Evolutionary conservation across 1,139 yeast species (phyloP), one percentile per base, ranked within the genome.

Genomic region (Hanseniaspora gamundiae): DNA sequence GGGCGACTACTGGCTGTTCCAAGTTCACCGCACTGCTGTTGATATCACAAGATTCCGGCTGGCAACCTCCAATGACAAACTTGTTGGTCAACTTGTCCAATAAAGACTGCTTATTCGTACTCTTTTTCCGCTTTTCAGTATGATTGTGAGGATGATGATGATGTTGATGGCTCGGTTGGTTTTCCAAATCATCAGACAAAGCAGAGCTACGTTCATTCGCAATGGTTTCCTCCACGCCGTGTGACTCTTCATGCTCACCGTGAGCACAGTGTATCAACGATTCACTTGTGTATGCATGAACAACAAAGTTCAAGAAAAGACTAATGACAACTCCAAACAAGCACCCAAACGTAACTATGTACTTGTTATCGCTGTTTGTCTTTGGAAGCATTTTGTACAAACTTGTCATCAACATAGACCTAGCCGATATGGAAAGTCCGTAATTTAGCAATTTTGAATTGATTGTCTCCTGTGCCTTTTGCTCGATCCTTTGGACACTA

Each of bases 261-360:
- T 87, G 95, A 16, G 76, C 80, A 60, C 96, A 87, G 57, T 87
- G 95, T 0, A 88, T 85, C 26, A 88, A 74, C 27, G 93, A 80
- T 55, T 84, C 85, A 47, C 91, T 76, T 2, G 96, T 85, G 45
- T 80, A 60, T 38, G 76, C 61, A 59, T 88, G 95, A 14, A 88
- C 75, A 0, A 80, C 39, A 22, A 68, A 61, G 58, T 87, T 87
- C 49, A 88, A 65, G 2, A 63, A 50, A 1, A 78, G 60, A 55
- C 94, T 84, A 3, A 76, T 52, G 1, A 66, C 42, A 3, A 81
- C 73, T 1, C 97, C 97, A 1, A 64, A 51, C 5, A 78, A 54
- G 51, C 73, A 78, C 4, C 78, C 67, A 10, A 61, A 66, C 44
- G 78, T 71, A 27, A 80, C 64, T 29, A 69, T 60, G 33, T 68